Evolutionary conservation across 2,329 filamentous ascomycete species (phyloP).

Genomic region (Sphaerulina musiva): DNA sequence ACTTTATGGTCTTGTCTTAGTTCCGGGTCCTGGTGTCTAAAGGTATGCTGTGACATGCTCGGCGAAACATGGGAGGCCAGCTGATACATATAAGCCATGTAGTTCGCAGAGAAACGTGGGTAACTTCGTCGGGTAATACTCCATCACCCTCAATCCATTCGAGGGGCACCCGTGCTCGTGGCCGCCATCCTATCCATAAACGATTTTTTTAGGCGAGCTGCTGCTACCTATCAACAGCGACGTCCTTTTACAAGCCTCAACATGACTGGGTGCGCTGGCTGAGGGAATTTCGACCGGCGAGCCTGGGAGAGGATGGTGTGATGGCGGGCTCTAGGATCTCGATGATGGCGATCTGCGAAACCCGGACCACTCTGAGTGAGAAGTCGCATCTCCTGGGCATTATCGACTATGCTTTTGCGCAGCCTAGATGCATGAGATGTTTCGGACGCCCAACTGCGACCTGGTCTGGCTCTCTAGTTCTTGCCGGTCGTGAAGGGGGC

Average conservation of each 20-base stretch:
- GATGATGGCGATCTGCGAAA: too few species aligned
- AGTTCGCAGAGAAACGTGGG: constrained; percentile 2
- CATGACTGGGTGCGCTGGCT: neutral
- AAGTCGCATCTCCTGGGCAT: too few species aligned
- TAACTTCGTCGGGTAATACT: neutral
- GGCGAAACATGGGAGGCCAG: neutral
- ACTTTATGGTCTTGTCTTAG: too few species aligned
- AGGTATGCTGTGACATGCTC: neutral
- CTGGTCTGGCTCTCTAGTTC: too few species aligned
- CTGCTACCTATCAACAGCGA: neutral
- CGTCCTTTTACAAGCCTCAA: neutral
- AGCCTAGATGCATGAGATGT: too few species aligned
- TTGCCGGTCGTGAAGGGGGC: too few species aligned
- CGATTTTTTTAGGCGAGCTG: neutral
- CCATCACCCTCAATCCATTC: neutral
- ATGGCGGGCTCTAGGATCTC: too few species aligned
- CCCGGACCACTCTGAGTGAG: too few species aligned
- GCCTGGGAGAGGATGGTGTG: too few species aligned
- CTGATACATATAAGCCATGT: constrained; percentile 7
- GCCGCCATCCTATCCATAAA: neutral
- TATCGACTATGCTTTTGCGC: too few species aligned
- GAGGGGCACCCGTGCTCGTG: neutral
- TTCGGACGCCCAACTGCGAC: too few species aligned
- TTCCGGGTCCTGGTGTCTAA: neutral
- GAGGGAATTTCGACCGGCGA: neutral